phyloP scores from a whole-genome alignment of 2,329 filamentous ascomycete genomes.

The Dactylellina leptospora region DNA sequence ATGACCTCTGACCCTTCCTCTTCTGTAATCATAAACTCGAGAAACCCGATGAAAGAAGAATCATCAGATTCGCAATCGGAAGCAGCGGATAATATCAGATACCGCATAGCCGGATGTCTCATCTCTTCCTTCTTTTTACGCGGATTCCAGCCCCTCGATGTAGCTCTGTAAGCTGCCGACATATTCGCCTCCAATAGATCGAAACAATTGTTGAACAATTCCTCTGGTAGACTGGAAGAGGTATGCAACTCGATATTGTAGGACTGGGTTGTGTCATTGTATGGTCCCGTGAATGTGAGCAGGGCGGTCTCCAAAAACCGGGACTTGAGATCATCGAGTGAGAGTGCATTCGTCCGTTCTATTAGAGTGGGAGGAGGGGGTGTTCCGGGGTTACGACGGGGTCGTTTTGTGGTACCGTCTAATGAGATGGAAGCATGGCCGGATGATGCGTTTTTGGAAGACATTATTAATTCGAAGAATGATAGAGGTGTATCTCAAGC shows the following conservation, averaged over 20 bases:
- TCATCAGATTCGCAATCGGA: slow-evolving; percentile 63
- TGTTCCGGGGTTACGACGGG: background rate
- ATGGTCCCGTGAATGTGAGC: slow-evolving; percentile 8
- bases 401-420: slow-evolving; percentile 37
- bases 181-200: slow-evolving; percentile 55
- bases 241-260: slow-evolving; percentile 55
- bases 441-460: slow-evolving; percentile 3
- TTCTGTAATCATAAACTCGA: slow-evolving; percentile 57
- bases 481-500: too few species aligned
- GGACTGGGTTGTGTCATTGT: slow-evolving; percentile 7
- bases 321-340: slow-evolving; percentile 38
- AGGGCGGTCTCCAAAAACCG: slow-evolving; percentile 38
- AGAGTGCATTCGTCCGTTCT: slow-evolving; percentile 40
- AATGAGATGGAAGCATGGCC: slow-evolving; percentile 32
- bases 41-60: slow-evolving; percentile 55
- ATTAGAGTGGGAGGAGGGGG: slow-evolving; percentile 31
- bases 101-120: slow-evolving; percentile 56
- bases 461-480: slow-evolving; percentile 24
- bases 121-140: slow-evolving; percentile 56
- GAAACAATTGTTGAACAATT: slow-evolving; percentile 54
- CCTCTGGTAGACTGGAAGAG: slow-evolving; percentile 48
- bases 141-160: slow-evolving; percentile 55
- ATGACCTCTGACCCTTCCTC: slow-evolving; percentile 54
- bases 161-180: slow-evolving; percentile 54
- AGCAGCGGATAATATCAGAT: slow-evolving; percentile 63